Conservation (phyloP, 805 yeast species). For the Danielozyma ontarioensis region DNA sequence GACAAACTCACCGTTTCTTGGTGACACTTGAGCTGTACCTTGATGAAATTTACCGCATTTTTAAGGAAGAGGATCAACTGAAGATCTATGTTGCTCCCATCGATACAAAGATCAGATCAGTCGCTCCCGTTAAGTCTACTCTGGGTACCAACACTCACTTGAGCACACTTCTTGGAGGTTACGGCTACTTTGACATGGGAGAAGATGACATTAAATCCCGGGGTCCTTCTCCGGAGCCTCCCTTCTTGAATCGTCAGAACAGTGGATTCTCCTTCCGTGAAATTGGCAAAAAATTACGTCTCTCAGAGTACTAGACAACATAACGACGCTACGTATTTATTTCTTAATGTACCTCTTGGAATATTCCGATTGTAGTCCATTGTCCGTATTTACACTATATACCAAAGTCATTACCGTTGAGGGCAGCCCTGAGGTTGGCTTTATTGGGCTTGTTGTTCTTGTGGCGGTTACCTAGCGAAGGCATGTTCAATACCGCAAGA, state of each 20-base stretch:
- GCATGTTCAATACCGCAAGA: slow-evolving; percentile 42
- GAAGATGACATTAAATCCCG: slow-evolving; percentile 48
- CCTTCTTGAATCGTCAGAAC: slow-evolving; percentile 32
- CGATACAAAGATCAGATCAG: slow-evolving; percentile 25
- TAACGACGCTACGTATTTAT: background rate
- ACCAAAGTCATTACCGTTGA: slow-evolving; percentile 65
- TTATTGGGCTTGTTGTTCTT: slow-evolving; percentile 45
- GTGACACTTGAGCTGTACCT: slow-evolving; percentile 48
- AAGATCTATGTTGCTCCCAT: slow-evolving; percentile 18
- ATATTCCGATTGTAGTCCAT: background rate
- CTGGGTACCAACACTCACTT: slow-evolving; percentile 6
- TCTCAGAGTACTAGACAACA: slow-evolving; percentile 54
- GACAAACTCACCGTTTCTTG: slow-evolving; percentile 53
- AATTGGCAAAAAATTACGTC: slow-evolving; percentile 58
- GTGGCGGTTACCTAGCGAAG: slow-evolving; percentile 32
- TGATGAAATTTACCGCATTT: slow-evolving; percentile 37
- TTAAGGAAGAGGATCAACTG: slow-evolving; percentile 17
- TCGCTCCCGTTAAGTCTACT: background rate
- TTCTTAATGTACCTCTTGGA: background rate
- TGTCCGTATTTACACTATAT: slow-evolving; percentile 30
- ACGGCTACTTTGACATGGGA: slow-evolving; percentile 57
- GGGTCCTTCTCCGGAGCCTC: slow-evolving; percentile 56
- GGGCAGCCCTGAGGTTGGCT: slow-evolving; percentile 57
- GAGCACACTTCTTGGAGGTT: slow-evolving; percentile 47
- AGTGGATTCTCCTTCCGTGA: slow-evolving; percentile 44